Evolutionary conservation across 495 filamentous ascomycete genomes (phyloP).

Genomic region (Talaromyces stipitatus): DNA sequence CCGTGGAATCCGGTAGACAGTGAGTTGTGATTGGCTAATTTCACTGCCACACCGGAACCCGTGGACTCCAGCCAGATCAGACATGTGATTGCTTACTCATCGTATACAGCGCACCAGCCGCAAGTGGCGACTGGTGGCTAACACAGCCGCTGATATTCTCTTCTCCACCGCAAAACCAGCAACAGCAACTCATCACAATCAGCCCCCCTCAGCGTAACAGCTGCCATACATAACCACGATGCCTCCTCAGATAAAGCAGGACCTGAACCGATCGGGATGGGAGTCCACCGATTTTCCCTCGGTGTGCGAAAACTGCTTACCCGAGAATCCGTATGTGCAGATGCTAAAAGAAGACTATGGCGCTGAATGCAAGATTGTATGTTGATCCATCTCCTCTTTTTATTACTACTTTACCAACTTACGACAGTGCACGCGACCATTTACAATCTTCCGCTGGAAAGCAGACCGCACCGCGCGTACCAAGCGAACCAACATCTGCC

Average conservation of each 20-base stretch:
- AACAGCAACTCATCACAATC: neutral
- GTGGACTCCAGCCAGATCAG: constrained; percentile 8
- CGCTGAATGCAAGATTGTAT: constrained; percentile 53
- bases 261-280: constrained; percentile 93
- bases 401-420: neutral
- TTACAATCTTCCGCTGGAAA: constrained; percentile 94
- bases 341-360: constrained; percentile 97
- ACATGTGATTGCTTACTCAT: constrained; percentile 3
- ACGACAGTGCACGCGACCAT: constrained; percentile 75
- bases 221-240: constrained; percentile 18
- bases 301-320: constrained; percentile 72
- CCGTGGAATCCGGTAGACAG: neutral
- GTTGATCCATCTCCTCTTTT: constrained; percentile 12
- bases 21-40: neutral
- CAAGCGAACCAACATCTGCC: constrained; percentile 83
- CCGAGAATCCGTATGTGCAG: constrained; percentile 95
- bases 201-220: neutral
- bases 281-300: constrained; percentile 76
- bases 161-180: neutral
- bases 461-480: constrained; percentile 79
- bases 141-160: neutral
- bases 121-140: constrained; percentile 13
- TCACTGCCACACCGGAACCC: neutral
- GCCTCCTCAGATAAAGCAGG: constrained; percentile 80
- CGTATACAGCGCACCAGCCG: neutral